Percentiles rank a stretch among this genome's conserved stretches.
These are phyloP conservation scores for Rhizopogon salebrosus DNA, from an alignment of 768 basidiomycete species.

Conservation along the genomic window DNA sequence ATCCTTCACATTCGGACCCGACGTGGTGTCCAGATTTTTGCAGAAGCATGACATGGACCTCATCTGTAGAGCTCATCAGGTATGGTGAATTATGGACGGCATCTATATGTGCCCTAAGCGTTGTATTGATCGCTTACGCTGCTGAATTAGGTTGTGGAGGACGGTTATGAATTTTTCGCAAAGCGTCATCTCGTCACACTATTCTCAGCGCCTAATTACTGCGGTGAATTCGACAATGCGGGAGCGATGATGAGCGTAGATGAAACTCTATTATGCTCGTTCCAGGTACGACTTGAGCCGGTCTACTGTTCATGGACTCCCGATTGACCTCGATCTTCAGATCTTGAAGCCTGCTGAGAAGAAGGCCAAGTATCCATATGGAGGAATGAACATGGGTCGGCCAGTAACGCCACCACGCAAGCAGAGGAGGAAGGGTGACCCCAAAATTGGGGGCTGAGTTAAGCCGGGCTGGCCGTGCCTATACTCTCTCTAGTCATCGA, in stretches of 20 bases:
- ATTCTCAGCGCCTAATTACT: slow-evolving; percentile 95
- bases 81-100: slow-evolving; percentile 28
- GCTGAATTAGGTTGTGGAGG: slow-evolving; percentile 80
- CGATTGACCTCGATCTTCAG: slow-evolving; percentile 33
- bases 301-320: background rate
- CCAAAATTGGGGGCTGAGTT: slow-evolving; percentile 48
- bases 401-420: slow-evolving; percentile 96
- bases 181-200: slow-evolving; percentile 95
- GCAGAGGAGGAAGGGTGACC: slow-evolving; percentile 88
- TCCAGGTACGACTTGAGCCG: slow-evolving; percentile 66
- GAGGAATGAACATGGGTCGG: slow-evolving; percentile 80
- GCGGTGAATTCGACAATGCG: slow-evolving; percentile 97
- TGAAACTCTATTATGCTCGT: slow-evolving; percentile 93
- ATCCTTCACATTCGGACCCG: slow-evolving; percentile 97
- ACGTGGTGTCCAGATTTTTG: slow-evolving; percentile 96
- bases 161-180: slow-evolving; percentile 98
- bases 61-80: slow-evolving; percentile 98
- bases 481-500: slow-evolving; percentile 24
- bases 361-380: slow-evolving; percentile 90
- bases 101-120: slow-evolving; percentile 3
- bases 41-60: slow-evolving; percentile 99
- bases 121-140: slow-evolving; percentile 1
- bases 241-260: slow-evolving; percentile 99
- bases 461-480: slow-evolving; percentile 22
- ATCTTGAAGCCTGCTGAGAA: slow-evolving; percentile 99